These are phyloP conservation scores for Thielaviopsis punctulata DNA, from an alignment of 2,329 filamentous ascomycete species.

Conservation along the genomic window DNA sequence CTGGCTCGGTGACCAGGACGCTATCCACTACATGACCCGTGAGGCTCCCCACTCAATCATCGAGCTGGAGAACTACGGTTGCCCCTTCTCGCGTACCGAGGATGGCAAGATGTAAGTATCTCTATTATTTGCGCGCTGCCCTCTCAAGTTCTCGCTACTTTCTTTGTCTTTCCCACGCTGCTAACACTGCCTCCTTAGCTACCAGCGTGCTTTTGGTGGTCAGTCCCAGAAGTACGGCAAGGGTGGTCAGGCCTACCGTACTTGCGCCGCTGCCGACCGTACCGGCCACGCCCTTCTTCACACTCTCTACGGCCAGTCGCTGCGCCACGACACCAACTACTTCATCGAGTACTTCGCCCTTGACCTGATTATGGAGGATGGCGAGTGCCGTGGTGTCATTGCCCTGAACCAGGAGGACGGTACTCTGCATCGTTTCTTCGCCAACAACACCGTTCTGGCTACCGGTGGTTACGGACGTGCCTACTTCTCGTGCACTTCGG, in stretches of 20 bases:
- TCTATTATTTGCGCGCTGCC: slow-evolving; percentile 4
- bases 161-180: background rate
- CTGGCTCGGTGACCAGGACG: slow-evolving; percentile 94
- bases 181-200: slow-evolving; percentile 33
- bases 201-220: slow-evolving; percentile 96
- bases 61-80: slow-evolving; percentile 94
- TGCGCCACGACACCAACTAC: slow-evolving; percentile 97
- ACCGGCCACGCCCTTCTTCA: slow-evolving; percentile 95
- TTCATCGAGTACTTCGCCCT: slow-evolving; percentile 99
- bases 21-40: slow-evolving; percentile 96
- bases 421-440: slow-evolving; percentile 89
- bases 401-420: slow-evolving; percentile 99
- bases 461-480: slow-evolving; percentile 95
- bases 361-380: slow-evolving; percentile 94
- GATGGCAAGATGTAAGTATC: slow-evolving; percentile 72
- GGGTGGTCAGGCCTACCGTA: slow-evolving; percentile 94
- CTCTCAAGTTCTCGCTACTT: background rate
- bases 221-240: slow-evolving; percentile 91
- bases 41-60: slow-evolving; percentile 84
- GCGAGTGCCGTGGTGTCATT: slow-evolving; percentile 88
- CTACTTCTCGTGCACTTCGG: slow-evolving; percentile 96
- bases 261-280: slow-evolving; percentile 88
- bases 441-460: slow-evolving; percentile 90
- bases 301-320: slow-evolving; percentile 94
- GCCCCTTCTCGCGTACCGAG: slow-evolving; percentile 89